Conservation (phyloP, 129 eudicot species). For the Centrapalus pauciflorus region DNA sequence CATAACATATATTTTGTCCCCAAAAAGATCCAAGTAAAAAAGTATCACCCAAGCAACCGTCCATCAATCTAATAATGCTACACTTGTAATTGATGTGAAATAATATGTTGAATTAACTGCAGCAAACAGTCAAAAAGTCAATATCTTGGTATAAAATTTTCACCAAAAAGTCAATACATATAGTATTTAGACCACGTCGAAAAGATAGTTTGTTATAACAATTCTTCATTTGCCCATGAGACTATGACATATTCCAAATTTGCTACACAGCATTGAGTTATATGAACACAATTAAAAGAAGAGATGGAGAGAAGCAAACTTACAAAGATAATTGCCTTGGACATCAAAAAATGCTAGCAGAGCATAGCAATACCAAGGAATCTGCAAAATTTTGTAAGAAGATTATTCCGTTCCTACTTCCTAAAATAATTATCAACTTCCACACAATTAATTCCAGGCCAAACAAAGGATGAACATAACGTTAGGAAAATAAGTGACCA, state of each 20-base stretch:
- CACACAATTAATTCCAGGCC: neutral
- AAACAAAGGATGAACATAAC: neutral
- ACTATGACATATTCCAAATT: no score
- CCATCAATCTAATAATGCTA: conserved; percentile 60
- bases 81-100: conserved; percentile 67
- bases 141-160: no score
- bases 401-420: neutral
- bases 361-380: conserved; percentile 14
- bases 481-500: neutral
- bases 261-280: no score
- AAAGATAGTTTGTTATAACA: no score
- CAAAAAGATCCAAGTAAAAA: conserved; percentile 57
- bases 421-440: neutral
- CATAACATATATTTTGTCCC: conserved; percentile 44
- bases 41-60: conserved; percentile 64
- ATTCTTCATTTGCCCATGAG: no score
- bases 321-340: conserved; percentile 63
- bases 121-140: neutral
- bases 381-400: neutral
- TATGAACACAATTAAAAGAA: no score
- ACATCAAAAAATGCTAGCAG: conserved; percentile 58
- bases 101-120: conserved; percentile 58
- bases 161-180: no score
- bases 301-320: conserved; percentile 11
- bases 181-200: no score